Evolutionary conservation across 306 rosid species (phyloP), one percentile per base, ranked within the genome.

Genomic region (Cucurbita maxima): DNA sequence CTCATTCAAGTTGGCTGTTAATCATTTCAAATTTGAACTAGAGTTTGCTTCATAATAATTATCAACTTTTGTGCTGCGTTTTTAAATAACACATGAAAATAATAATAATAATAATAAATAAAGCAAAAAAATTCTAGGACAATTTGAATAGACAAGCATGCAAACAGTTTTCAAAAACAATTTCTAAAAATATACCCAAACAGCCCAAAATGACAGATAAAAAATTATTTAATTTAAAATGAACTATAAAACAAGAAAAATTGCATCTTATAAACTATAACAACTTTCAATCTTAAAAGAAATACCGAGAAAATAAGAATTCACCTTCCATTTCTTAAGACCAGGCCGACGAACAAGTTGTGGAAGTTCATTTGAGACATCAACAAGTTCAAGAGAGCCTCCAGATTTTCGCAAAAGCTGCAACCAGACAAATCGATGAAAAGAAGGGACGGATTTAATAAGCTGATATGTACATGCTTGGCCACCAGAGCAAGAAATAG

Each of bases 321-420:
- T 72, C 58, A 87, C 99, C 97, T 85, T 48, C 97, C 97, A 95
- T 75, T 48, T 83, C 82, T 80, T 91, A 69, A 95, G 96, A 80
- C 99, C 99, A 38, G 93, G 90, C 67, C 91, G 81, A 6, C 89
- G 87, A 74, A 77, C 85, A 75, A 95, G 99, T 74, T 95, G 90
- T 55, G 93, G 97, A 79, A 95, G 91, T 80, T 95, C 96, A 80
- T 77, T 76, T 60, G 97, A 95, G 81, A 95, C 97, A 51, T 95
- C 96, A 77, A 91, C 37, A 48, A 95, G 93, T 81, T 91, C 82
- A 78, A 91, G 88, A 75, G 97, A 88, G 66, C 87, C 96, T 19
- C 86, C 90, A 80, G 88, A 87, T 72, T 81, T 89, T 72, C 90
- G 86, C 88, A 95, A 82, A 82, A 95, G 82, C 99, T 94, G 88